Evolutionary conservation across 306 rosid species (phyloP), one percentile per base, ranked within the genome.

Genomic region (Fragaria vesca): DNA sequence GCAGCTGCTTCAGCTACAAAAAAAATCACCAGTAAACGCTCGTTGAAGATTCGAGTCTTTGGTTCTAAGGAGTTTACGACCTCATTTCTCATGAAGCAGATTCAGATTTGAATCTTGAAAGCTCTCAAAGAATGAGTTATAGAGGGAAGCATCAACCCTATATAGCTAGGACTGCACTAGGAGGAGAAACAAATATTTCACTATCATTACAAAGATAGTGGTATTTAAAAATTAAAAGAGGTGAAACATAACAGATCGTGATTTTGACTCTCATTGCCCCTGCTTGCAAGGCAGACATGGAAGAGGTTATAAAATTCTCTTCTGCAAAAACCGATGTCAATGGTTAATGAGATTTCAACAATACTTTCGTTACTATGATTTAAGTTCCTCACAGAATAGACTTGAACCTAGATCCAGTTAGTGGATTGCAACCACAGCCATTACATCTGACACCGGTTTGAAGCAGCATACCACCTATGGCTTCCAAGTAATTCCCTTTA

Each of bases 331-430:
- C 73, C 10, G 36, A 51, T 46, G 58, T 73, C 46, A 72, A 45
- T 12, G 57, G 38, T 65, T 16, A 34, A 6, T 16, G 12, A 63
- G 69, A 63, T 63, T 63, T 63, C n/a, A 17, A 62, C 43, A 30
- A 62, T 63, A 21, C 34, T 63, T 65, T 18, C 9, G 43, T 65
- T 65, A 65, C 45, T 17, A 65, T 16, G 69, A 7, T 65, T 32
- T 3, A 34, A 26, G 38, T 26, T 78, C 66, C 95, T 83, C 81
- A 92, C 97, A 89, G 80, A 88, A 69, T 75, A 42, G 97, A 92
- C 86, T 85, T 90, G 90, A 81, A 94, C 28, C 98, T 91, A 48
- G 97, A 91, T 69, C 98, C 97, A 36, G 88, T 85, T 58, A 92
- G 92, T 38, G 97, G 95, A 88, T 75, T 85, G 66, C 80, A 89